These are phyloP conservation scores for Mycena albidolilacea DNA, from an alignment of 768 basidiomycete species.

Conservation along the genomic window DNA sequence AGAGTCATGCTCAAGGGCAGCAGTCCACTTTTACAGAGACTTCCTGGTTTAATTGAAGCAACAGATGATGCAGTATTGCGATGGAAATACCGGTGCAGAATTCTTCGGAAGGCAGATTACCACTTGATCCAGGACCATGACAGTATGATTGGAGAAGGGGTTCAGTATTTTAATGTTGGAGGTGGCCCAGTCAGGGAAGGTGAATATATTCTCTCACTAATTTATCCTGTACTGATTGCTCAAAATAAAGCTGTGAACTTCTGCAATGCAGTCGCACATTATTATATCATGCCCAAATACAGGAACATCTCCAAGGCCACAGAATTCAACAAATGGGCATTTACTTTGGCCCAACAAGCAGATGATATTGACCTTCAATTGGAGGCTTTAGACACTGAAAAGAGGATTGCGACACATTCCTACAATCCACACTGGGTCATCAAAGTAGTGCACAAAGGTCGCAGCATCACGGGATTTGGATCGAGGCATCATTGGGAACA, in stretches of 20 bases:
- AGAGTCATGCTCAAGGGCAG: not conserved
- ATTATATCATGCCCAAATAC: not conserved
- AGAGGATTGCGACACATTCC: not conserved
- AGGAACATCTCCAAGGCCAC: not conserved
- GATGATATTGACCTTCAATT: not conserved
- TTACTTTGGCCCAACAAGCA: not conserved
- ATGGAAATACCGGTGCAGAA: constrained; percentile 1
- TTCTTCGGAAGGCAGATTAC: too few species aligned
- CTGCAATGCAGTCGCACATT: not conserved
- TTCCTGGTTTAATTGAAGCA: not conserved
- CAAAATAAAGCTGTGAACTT: not conserved
- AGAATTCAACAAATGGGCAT: not conserved
- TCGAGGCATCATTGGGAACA: not conserved
- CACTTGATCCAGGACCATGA: too few species aligned
- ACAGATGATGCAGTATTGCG: constrained; percentile 8
- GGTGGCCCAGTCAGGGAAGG: too few species aligned
- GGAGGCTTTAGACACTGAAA: not conserved
- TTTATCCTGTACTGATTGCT: too few species aligned
- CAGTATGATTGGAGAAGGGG: too few species aligned
- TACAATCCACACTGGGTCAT: not conserved
- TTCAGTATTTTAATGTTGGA: too few species aligned
- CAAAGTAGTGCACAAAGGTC: not conserved
- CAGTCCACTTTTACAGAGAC: not conserved
- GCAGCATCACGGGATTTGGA: not conserved
- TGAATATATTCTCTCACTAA: too few species aligned